Evolutionary conservation across 2,329 filamentous ascomycete genomes (phyloP).

Genomic region (Botrytis cinerea): DNA sequence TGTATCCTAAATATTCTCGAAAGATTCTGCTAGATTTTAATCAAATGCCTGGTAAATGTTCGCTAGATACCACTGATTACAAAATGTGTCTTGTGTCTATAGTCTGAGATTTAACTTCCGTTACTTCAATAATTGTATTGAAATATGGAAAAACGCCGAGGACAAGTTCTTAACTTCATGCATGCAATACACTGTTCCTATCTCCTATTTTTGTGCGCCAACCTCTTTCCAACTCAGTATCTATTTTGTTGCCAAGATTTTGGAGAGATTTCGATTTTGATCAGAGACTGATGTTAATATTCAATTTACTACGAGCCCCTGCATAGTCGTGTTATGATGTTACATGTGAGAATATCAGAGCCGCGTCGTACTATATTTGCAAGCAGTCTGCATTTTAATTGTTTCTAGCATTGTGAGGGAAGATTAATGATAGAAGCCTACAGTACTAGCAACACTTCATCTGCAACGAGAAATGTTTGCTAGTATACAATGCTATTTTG

Average conservation of each 20-base stretch:
- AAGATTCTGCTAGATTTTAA: no score
- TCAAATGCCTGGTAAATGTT: accelerated
- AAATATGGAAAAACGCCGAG: not conserved
- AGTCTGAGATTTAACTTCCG: not conserved
- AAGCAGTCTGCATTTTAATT: not conserved
- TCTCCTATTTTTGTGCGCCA: not conserved
- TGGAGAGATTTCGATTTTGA: accelerated
- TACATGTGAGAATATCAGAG: no score
- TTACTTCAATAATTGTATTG: not conserved
- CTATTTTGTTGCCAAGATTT: accelerated
- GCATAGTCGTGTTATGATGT: no score
- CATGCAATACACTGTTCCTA: not conserved
- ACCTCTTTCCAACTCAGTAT: accelerated
- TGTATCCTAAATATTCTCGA: not conserved
- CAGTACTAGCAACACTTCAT: not conserved
- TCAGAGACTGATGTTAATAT: no score
- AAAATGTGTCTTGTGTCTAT: not conserved
- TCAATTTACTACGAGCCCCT: no score
- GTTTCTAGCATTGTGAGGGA: not conserved
- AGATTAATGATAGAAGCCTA: accelerated
- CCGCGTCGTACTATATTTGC: not conserved
- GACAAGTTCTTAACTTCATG: no score
- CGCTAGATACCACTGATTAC: accelerated
- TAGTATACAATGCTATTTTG: not conserved
- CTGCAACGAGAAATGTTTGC: not conserved